Conservation (phyloP, 106 monocot species). For the Agapanthus africanus region DNA sequence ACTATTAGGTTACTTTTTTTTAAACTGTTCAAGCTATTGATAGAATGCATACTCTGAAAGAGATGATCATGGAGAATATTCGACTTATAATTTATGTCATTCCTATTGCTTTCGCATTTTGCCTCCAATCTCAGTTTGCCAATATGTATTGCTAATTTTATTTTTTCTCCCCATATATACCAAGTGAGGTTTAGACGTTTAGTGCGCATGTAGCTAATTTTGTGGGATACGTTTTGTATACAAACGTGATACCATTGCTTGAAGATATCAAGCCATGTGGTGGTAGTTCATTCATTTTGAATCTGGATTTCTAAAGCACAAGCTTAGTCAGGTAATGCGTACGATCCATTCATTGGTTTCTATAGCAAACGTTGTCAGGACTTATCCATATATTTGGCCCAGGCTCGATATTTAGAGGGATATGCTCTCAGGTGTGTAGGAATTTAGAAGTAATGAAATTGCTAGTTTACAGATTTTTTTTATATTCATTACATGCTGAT, state of each 20-base stretch:
- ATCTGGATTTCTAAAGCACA: neutral
- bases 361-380: no score
- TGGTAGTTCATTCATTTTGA: neutral
- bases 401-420: no score
- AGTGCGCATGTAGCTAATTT: no score
- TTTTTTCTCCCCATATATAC: no score
- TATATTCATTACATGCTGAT: no score
- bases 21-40: neutral
- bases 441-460: no score
- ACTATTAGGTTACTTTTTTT: neutral
- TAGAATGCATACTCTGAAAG: neutral
- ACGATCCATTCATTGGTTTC: neutral
- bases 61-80: conserved; percentile 1
- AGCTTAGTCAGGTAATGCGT: neutral
- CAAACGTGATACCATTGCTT: neutral
- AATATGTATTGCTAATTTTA: no score
- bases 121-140: neutral
- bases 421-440: no score
- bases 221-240: no score
- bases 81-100: neutral
- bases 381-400: no score
- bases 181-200: no score
- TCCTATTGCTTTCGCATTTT: neutral
- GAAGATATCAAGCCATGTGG: neutral
- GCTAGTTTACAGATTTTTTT: no score